Percentiles rank a stretch among this genome's conserved stretches.
Evolutionary conservation across 1,284 basidiomycete genomes (phyloP).

Genomic region (Papiliotrema fonsecae): DNA sequence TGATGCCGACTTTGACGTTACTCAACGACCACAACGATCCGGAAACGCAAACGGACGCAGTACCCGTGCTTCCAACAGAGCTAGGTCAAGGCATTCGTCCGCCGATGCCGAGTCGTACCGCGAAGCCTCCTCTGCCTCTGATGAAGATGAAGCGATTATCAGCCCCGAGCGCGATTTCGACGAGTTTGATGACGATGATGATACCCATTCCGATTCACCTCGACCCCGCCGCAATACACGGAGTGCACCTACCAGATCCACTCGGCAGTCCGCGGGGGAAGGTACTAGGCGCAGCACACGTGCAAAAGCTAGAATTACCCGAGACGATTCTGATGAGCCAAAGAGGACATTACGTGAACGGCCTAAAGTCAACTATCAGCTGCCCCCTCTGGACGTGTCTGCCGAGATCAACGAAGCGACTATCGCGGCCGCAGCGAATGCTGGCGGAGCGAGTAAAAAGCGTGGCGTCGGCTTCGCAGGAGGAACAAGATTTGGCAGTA

Average conservation of each 20-base stretch:
- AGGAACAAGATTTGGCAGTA: conserved; percentile 27
- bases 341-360: conserved; percentile 40
- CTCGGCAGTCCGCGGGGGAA: conserved; percentile 8
- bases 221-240: conserved; percentile 1
- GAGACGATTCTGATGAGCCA: conserved; percentile 29
- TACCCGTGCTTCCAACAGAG: conserved; percentile 8
- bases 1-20: neutral
- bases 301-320: conserved; percentile 5
- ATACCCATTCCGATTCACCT: conserved; percentile 2
- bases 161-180: too few species aligned
- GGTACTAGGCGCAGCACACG: conserved; percentile 12
- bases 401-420: conserved; percentile 31
- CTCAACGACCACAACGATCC: too few species aligned
- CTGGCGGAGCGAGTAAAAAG: conserved; percentile 7
- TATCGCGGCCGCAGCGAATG: conserved; percentile 18
- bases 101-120: conserved; percentile 34
- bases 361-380: conserved; percentile 41
- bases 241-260: neutral
- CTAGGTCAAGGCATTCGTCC: conserved; percentile 16
- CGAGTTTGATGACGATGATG: conserved; percentile 22
- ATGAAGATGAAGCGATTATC: conserved; percentile 15
- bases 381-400: conserved; percentile 41
- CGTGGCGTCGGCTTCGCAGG: conserved; percentile 26
- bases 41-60: too few species aligned
- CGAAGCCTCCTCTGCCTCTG: conserved; percentile 15